A percentile compares a stretch with the other conserved stretches of the same genome.
phyloP scores from a whole-genome alignment of 139 green algal genomes.

The Chlorella sp. region DNA sequence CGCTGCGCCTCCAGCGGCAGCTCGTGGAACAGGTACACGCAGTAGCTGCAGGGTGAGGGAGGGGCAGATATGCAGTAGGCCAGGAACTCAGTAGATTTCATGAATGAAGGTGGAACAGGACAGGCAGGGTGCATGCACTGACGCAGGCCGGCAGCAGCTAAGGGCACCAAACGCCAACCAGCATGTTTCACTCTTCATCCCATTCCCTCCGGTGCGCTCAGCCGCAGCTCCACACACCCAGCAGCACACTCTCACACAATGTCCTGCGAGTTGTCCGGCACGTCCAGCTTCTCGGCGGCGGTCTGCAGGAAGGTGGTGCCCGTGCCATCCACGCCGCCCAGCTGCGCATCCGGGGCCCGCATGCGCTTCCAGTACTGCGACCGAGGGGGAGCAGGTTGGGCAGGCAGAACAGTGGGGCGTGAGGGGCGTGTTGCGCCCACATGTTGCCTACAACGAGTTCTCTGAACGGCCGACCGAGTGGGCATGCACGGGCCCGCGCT shows the following conservation, averaged over 20 bases:
- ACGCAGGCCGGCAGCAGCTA: too few species aligned
- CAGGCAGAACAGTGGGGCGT: too few species aligned
- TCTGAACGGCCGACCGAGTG: too few species aligned
- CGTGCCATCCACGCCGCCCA: conserved; percentile 55
- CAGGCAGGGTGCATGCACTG: not conserved
- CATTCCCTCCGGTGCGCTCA: too few species aligned
- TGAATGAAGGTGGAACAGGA: not conserved
- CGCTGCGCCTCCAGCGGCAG: conserved; percentile 64
- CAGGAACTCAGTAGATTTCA: not conserved
- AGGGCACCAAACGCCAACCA: too few species aligned
- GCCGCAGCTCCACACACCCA: not conserved
- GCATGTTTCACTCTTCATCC: too few species aligned
- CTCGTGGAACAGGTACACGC: conserved; percentile 91
- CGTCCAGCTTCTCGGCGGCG: conserved; percentile 70
- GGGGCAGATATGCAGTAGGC: not conserved
- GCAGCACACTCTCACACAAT: conserved; percentile 42
- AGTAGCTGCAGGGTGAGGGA: conserved; percentile 25
- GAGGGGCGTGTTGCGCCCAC: too few species aligned
- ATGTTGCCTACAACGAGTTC: not conserved
- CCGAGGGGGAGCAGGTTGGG: not conserved
- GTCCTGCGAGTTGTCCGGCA: conserved; percentile 67
- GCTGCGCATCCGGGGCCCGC: conserved; percentile 27
- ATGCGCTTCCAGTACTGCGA: conserved; percentile 61
- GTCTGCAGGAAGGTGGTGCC: conserved; percentile 62
- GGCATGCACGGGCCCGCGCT: too few species aligned